Conservation (phyloP, 768 basidiomycete genomes). For the Grammothele lineata region DNA sequence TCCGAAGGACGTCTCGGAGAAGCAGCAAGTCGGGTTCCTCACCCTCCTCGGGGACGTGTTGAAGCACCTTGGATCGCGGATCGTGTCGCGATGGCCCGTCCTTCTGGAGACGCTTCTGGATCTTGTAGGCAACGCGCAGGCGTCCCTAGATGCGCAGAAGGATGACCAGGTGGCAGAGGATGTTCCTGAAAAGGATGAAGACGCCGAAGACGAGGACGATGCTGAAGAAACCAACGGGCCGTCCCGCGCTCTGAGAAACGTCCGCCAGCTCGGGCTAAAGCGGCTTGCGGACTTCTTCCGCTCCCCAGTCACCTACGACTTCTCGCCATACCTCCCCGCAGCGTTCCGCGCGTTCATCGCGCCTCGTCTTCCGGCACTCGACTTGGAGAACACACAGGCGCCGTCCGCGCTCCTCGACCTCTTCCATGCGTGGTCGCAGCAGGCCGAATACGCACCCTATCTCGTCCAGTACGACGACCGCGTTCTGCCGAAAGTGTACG, state of each 20-base stretch:
- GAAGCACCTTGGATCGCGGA: constrained; percentile 72
- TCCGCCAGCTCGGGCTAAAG: constrained; percentile 83
- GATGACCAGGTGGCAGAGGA: constrained; percentile 30
- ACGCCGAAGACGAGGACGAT: constrained; percentile 32
- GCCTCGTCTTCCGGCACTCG: constrained; percentile 72
- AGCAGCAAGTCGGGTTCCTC: constrained; percentile 82
- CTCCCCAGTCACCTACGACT: constrained; percentile 69
- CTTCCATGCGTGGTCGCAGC: constrained; percentile 71
- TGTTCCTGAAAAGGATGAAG: constrained; percentile 22
- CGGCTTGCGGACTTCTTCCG: constrained; percentile 88
- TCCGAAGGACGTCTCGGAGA: constrained; percentile 37
- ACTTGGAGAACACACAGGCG: constrained; percentile 85
- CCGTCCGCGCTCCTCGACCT: constrained; percentile 88
- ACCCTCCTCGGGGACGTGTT: constrained; percentile 81
- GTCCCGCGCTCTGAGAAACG: constrained; percentile 46
- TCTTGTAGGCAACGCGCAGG: constrained; percentile 63
- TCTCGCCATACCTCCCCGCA: constrained; percentile 58
- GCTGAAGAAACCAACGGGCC: constrained; percentile 26
- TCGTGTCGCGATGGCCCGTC: constrained; percentile 67
- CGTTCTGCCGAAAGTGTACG: constrained; percentile 74
- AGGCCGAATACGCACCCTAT: constrained; percentile 51
- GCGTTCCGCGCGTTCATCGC: constrained; percentile 73
- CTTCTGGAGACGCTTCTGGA: constrained; percentile 68
- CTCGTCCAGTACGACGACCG: constrained; percentile 66
- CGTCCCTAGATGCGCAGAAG: constrained; percentile 37